These are phyloP conservation scores for Psilocybe cyanescens DNA, from an alignment of 768 basidiomycete species.

Conservation along the genomic window DNA sequence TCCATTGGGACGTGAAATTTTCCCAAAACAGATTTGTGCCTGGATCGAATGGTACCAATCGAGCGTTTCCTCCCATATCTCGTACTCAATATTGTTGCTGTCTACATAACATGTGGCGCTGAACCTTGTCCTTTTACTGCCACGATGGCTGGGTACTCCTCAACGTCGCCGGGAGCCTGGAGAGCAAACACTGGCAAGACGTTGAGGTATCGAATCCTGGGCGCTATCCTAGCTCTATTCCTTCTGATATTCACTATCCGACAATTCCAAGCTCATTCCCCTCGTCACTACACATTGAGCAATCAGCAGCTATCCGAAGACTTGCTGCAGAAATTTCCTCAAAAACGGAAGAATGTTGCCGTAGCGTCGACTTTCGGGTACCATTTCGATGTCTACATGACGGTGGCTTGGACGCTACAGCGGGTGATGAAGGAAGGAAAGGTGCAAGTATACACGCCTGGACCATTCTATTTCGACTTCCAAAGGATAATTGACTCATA, in stretches of 20 bases:
- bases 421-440: constrained; percentile 5
- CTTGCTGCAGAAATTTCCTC: not conserved
- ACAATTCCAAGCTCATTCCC: not conserved
- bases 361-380: constrained; percentile 7
- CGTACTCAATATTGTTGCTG: too few species aligned
- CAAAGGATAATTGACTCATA: constrained; percentile 8
- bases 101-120: too few species aligned
- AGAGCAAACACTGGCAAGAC: not conserved
- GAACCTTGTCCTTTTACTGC: not conserved
- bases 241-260: not conserved
- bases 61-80: too few species aligned
- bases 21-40: too few species aligned
- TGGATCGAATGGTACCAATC: too few species aligned
- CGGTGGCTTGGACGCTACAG: constrained; percentile 10
- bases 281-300: not conserved
- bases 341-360: constrained; percentile 3
- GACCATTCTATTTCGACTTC: constrained; percentile 7
- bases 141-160: not conserved
- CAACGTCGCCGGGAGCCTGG: not conserved
- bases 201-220: not conserved
- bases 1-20: too few species aligned
- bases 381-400: constrained; percentile 13
- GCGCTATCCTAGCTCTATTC: not conserved
- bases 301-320: not conserved
- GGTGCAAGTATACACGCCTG: not conserved